These are phyloP conservation scores for Acer negundo DNA, from an alignment of 345 rosid genomes.

Conservation along the genomic window DNA sequence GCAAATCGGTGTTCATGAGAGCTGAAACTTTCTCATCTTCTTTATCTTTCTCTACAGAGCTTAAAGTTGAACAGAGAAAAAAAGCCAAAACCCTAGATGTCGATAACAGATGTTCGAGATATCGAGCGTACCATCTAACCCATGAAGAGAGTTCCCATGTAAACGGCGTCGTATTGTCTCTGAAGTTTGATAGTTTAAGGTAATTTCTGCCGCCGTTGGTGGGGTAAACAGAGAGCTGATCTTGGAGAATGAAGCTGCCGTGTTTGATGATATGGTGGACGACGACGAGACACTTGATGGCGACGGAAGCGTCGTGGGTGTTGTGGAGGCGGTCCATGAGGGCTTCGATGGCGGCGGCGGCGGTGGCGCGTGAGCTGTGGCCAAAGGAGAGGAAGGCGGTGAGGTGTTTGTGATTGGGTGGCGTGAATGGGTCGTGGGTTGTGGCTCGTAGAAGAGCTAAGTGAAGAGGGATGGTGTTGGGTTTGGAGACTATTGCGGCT, in stretches of 20 bases:
- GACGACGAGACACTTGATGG: slow-evolving; percentile 71
- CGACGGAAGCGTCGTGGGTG: slow-evolving; percentile 71
- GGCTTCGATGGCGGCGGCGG: slow-evolving; percentile 59
- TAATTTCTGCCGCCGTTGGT: slow-evolving; percentile 78
- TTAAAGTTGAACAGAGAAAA: slow-evolving; percentile 57
- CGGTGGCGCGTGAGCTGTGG: slow-evolving; percentile 71
- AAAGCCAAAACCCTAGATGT: slow-evolving; percentile 69
- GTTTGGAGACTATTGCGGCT: slow-evolving; percentile 60
- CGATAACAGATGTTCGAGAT: slow-evolving; percentile 65
- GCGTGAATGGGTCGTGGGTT: slow-evolving; percentile 62
- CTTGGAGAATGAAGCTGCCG: slow-evolving; percentile 86
- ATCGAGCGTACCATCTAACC: slow-evolving; percentile 81
- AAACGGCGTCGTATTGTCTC: slow-evolving; percentile 57
- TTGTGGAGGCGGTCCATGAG: slow-evolving; percentile 90
- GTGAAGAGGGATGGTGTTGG: slow-evolving; percentile 45
- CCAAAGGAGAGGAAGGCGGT: slow-evolving; percentile 66
- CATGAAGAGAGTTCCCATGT: slow-evolving; percentile 86
- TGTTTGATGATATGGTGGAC: slow-evolving; percentile 63
- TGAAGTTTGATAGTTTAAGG: slow-evolving; percentile 74
- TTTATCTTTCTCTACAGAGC: slow-evolving; percentile 46
- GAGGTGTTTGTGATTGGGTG: slow-evolving; percentile 57
- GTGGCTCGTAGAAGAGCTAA: slow-evolving; percentile 78
- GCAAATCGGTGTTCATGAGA: slow-evolving; percentile 46
- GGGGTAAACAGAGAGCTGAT: slow-evolving; percentile 83
- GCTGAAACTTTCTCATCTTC: slow-evolving; percentile 55